Evolutionary conservation across 2,329 filamentous ascomycete genomes (phyloP), one percentile per base, ranked within the genome.

Genomic region (Apiospora saccharicola): DNA sequence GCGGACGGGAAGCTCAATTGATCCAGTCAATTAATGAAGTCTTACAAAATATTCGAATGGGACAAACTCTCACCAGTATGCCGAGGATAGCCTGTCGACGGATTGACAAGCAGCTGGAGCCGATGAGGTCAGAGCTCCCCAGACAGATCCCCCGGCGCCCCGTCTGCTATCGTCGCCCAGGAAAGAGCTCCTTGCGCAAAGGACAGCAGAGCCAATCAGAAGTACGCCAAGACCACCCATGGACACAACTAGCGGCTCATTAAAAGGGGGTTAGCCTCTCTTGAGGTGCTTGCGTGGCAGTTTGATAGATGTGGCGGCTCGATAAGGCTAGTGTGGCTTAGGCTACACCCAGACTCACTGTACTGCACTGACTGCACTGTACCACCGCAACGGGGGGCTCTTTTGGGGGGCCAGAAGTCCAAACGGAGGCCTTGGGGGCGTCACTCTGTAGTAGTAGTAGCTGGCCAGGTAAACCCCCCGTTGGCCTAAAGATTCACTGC

Each of bases 91-190:
- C 57, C 57, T 64, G 57, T 64, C 19, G 37, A 37, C 51, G 34
- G 34, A 49, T 49, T n/a, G 46, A 67, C 69, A 44, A 44, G 49
- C 30, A 67, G 44, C 68, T 57, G 51, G 49, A 47, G 44, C 51
- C 71, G 41, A 72, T 72, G 71, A 72, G 68, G 71, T 72, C 71
- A 72, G 67, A 72, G 71, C 67, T 70, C 71, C 67, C 44, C 24
- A 30, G 47, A 37, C 30, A 22, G 24, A 26, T 14, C 51, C 51
- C 51, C 51, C 26, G 14, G 26, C 5, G 14, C 26, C 51, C 51
- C 30, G 30, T 22, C 26, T 30, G 26, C 26, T 4, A 30, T 30
- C 30, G 53, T 22, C 8, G 53, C 22, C 53, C 8, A 64, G 34
- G 57, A 64, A 41, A 41, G 57, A 64, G 57, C 34, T 64, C 57